Conservation (phyloP, 306 rosid genomes). For the Ziziphus jujuba region DNA sequence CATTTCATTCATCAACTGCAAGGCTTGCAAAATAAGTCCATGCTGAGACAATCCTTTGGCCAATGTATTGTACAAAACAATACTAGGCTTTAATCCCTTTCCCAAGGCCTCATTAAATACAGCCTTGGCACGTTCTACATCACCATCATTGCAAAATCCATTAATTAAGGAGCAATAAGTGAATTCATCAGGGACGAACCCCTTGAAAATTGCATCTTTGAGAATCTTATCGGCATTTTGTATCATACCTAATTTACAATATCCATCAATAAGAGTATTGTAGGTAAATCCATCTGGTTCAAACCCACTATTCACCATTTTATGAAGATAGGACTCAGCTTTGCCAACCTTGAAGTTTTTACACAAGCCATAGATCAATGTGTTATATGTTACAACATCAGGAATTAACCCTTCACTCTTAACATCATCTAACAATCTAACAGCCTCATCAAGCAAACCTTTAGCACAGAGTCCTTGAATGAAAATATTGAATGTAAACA, state of each 20-base stretch:
- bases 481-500: conserved; percentile 81
- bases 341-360: conserved; percentile 53
- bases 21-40: conserved; percentile 81
- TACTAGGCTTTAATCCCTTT: conserved; percentile 64
- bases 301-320: conserved; percentile 78
- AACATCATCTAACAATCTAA: conserved; percentile 47
- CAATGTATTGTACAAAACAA: conserved; percentile 70
- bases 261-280: conserved; percentile 76
- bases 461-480: conserved; percentile 72
- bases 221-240: conserved; percentile 68
- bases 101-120: conserved; percentile 60
- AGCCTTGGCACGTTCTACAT: conserved; percentile 62
- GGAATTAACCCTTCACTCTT: conserved; percentile 59
- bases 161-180: conserved; percentile 77
- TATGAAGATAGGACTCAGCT: conserved; percentile 66
- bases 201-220: conserved; percentile 73
- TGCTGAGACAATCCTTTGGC: conserved; percentile 75
- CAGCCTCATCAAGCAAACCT: conserved; percentile 53
- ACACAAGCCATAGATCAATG: conserved; percentile 75
- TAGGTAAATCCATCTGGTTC: conserved; percentile 78
- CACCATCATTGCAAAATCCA: conserved; percentile 68
- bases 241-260: conserved; percentile 73
- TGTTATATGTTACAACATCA: conserved; percentile 82
- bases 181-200: conserved; percentile 80
- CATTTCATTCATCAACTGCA: conserved; percentile 83